Evolutionary conservation across 169 alveolate species (phyloP), one percentile per base, ranked within the genome.

Genomic region (Cystoisospora suis): DNA sequence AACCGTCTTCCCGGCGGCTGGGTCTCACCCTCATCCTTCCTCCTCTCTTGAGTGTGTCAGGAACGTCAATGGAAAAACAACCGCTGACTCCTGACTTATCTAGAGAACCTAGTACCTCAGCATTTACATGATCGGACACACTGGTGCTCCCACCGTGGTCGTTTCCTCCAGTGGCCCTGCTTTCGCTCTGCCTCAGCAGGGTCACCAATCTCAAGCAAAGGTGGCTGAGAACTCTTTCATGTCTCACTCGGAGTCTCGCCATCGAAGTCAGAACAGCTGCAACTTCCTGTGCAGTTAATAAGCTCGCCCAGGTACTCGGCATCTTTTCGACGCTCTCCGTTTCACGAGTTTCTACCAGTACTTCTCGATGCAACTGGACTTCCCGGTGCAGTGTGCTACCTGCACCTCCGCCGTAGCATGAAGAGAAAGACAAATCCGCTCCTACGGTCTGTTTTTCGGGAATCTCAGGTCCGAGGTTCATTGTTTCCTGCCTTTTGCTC

Each of bases 191-290:
- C 61, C 61, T 20, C 20, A 72, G 56, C 83, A 38, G 56, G 47
- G 56, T 29, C 0, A 53, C 36, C 47, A 72, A 29, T n/a, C 32
- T n/a, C 42, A 34, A 2, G 56, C 83, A 15, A 15, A 72, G 32
- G 42, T 38, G 83, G 12, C 42, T 38, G 32, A 72, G 83, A 34
- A 72, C 38, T 1, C 40, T 46, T 29, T 12, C 20, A 38, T 72
- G 29, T 56, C 83, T 46, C 53, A 72, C 58, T 2, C 32, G 83
- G 58, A 72, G 83, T 38, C 83, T 34, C 53, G 83, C 83, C 83
- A 72, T 72, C 3, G 83, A 46, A 3, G 42, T 4, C 83, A 72
- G 47, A 46, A 72, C 58, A 9, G 42, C 56, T 23, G 58, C 46
- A 72, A 38, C 83, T 36, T 72, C 83, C 45, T 72, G 83, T 56